These are phyloP conservation scores for Cadophora malorum DNA, from an alignment of 2,329 filamentous ascomycete genomes.

Conservation along the genomic window DNA sequence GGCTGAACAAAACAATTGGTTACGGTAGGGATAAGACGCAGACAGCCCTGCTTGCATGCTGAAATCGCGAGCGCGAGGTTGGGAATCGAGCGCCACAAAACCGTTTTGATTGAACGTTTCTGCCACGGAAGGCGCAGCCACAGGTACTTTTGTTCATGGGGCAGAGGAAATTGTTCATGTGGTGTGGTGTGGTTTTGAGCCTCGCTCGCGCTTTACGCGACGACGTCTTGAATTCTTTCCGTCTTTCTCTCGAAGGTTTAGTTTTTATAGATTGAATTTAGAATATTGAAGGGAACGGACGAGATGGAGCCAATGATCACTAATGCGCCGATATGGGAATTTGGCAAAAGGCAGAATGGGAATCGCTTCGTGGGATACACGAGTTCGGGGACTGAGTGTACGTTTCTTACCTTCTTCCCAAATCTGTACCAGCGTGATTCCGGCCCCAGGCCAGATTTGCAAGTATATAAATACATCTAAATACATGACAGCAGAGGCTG, in stretches of 20 bases:
- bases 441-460: no score
- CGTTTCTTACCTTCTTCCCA: not conserved
- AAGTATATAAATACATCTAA: no score
- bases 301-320: not conserved
- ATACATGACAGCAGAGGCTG: not conserved
- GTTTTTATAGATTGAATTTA: not conserved
- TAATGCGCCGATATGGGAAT: not conserved
- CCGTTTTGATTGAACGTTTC: not conserved
- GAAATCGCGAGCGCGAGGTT: not conserved
- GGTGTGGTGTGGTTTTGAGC: not conserved
- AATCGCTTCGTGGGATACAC: constrained; percentile 2
- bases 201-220: not conserved
- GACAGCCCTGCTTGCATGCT: not conserved
- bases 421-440: not conserved
- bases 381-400: constrained; percentile 7
- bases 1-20: constrained; percentile 7
- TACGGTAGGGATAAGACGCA: constrained; percentile 2
- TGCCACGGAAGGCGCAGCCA: not conserved
- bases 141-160: constrained; percentile 1
- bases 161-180: not conserved
- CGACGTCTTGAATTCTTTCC: not conserved
- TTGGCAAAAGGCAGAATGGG: constrained; percentile 8
- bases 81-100: not conserved
- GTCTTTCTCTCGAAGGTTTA: not conserved
- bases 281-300: not conserved